Evolutionary conservation across 2,329 filamentous ascomycete species (phyloP), one percentile per base, ranked within the genome.

Genomic region (Sclerotiophoma versabilis): DNA sequence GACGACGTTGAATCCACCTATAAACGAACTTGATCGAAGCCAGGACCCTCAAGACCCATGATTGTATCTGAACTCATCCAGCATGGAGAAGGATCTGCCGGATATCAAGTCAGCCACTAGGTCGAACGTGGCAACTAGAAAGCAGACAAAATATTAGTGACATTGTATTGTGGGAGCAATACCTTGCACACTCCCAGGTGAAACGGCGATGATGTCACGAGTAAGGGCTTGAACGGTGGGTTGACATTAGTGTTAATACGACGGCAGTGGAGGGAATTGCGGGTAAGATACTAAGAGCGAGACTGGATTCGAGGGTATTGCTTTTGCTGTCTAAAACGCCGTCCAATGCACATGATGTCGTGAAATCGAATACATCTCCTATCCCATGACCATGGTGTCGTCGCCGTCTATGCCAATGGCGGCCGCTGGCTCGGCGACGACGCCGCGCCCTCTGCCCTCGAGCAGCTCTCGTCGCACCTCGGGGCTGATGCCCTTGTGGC

Each of bases 381-480:
- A 55, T 10, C 46, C 52, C 67, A 92, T 83, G 69, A 92, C 81
- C 92, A 97, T 97, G 14, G 92, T 96, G 79, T 98, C 93, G 73
- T 98, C 91, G 9, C 90, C 85, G 50, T 84, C 93, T 64, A 92
- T 87, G 71, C 79, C 61, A 76, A 79, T 63, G 68, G 83, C 69
- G 77, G 80, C 62, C 2, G 17, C 34, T 76, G 77, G 84, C 73
- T 91, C 88, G 19, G 87, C 71, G 20, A 87, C 80, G 5, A 93
- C 86, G 30, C 93, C 93, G 59, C 95, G 84, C 2, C 92, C 93
- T 75, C 95, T 84, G 2, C 95, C 95, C 22, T 92, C 92, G 41
- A 98, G 77, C 69, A 99, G 73, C 74, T 99, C 93, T 67, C 92
- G 86, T 64, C 95, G 82, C 22, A 98, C 91, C 73, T 98, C 95